Conservation (phyloP, 176 grass and related monocot genomes). For the Rhynchospora pubera region DNA sequence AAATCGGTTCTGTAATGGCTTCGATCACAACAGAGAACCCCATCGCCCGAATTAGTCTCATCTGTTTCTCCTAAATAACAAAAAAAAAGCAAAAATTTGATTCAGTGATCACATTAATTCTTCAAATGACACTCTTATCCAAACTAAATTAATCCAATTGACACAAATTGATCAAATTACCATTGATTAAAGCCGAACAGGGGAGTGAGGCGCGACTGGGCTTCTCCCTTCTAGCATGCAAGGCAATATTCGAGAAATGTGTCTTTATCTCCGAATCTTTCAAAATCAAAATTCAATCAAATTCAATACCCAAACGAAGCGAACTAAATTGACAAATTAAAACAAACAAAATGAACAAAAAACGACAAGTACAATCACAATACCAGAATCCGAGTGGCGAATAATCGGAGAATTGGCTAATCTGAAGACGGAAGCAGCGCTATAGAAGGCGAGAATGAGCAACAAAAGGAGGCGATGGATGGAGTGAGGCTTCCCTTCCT, state of each 20-base stretch:
- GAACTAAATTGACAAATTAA: not conserved
- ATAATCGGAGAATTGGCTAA: conserved; percentile 54
- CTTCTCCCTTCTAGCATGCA: conserved; percentile 62
- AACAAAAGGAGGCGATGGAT: conserved; percentile 39
- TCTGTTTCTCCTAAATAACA: conserved; percentile 37
- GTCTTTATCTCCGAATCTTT: conserved; percentile 69
- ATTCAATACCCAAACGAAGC: not conserved
- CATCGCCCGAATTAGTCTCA: conserved; percentile 11
- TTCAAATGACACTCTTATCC: too few species aligned
- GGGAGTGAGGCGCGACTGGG: conserved; percentile 50
- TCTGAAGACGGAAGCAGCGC: conserved; percentile 45
- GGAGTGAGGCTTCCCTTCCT: conserved; percentile 13
- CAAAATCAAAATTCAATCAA: conserved; percentile 16
- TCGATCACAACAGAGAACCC: conserved; percentile 83
- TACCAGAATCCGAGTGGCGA: conserved; percentile 53
- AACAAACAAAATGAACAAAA: not conserved
- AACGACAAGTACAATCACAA: not conserved
- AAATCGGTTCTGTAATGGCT: conserved; percentile 84
- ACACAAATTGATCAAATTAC: conserved; percentile 23
- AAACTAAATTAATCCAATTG: conserved; percentile 12
- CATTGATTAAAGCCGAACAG: conserved; percentile 69
- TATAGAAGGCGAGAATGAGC: conserved; percentile 57
- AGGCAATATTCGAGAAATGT: conserved; percentile 54
- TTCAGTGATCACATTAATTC: not conserved
- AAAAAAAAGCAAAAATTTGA: not conserved